phyloP scores from a whole-genome alignment of 2,329 filamentous ascomycete species.

The Pestalotiopsis fici region DNA sequence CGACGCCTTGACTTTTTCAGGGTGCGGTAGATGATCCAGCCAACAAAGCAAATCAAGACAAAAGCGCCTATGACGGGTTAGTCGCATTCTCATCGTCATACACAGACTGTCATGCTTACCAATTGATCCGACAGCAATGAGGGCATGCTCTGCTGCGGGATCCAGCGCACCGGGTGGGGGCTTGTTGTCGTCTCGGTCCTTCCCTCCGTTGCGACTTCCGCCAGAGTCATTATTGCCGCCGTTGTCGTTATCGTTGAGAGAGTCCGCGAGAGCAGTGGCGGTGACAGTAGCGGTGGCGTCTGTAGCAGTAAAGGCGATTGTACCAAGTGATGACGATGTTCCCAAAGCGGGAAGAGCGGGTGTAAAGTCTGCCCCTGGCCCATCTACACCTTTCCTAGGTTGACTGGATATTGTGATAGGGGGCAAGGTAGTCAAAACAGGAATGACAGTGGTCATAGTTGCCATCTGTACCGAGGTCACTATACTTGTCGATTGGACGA shows the following conservation, averaged over 20 bases:
- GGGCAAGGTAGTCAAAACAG: conserved; percentile 4
- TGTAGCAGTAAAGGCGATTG: conserved; percentile 3
- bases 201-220: background rate
- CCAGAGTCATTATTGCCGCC: background rate
- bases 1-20: conserved; percentile 32
- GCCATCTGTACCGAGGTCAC: conserved; percentile 7
- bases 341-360: conserved; percentile 4
- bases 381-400: conserved; percentile 13
- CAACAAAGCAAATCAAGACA: conserved; percentile 43
- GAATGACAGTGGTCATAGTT: conserved; percentile 11
- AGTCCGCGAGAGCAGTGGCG: conserved; percentile 1
- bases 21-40: conserved; percentile 45
- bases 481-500: background rate
- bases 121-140: conserved; percentile 35
- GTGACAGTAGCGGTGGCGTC: background rate
- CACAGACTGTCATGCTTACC: conserved; percentile 21
- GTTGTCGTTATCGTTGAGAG: background rate
- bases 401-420: conserved; percentile 9
- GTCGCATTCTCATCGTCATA: background rate
- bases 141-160: conserved; percentile 29
- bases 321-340: background rate
- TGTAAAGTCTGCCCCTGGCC: background rate
- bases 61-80: conserved; percentile 38
- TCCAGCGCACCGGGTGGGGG: conserved; percentile 19
- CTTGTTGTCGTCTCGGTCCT: conserved; percentile 8